These are phyloP conservation scores for Penicillium bovifimosum DNA, from an alignment of 495 filamentous ascomycete species.

Conservation along the genomic window DNA sequence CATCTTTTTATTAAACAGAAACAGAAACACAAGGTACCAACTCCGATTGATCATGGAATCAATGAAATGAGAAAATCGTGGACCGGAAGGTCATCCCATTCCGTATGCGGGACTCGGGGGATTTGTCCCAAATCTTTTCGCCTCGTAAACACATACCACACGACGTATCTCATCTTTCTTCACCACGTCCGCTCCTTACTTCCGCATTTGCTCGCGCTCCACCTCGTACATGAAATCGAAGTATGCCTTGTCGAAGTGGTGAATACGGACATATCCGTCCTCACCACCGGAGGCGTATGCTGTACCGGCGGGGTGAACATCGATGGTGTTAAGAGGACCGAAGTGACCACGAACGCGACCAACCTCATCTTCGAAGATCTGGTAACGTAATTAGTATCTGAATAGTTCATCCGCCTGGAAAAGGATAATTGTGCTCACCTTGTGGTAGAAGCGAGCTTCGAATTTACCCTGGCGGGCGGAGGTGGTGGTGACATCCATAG, in stretches of 20 bases:
- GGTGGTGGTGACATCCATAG: constrained; percentile 98
- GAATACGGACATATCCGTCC: constrained; percentile 96
- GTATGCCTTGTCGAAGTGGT: constrained; percentile 97
- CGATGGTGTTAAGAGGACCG: constrained; percentile 86
- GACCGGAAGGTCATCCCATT: constrained; percentile 35
- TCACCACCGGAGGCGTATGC: constrained; percentile 93
- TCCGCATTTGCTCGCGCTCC: constrained; percentile 61
- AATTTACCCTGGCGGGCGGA: constrained; percentile 93
- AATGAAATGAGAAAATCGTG: constrained; percentile 39
- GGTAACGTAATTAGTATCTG: background rate
- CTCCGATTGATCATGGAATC: constrained; percentile 46
- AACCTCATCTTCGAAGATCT: constrained; percentile 92
- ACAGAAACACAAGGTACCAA: constrained; percentile 39
- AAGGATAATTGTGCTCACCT: constrained; percentile 36
- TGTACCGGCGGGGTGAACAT: constrained; percentile 81
- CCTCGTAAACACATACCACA: constrained; percentile 44
- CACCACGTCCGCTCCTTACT: constrained; percentile 25
- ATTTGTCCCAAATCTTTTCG: constrained; percentile 26
- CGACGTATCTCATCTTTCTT: constrained; percentile 24
- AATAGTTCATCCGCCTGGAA: no score
- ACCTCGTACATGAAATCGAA: constrained; percentile 99
- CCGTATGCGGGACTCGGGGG: constrained; percentile 28
- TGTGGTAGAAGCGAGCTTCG: constrained; percentile 98
- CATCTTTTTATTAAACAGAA: constrained; percentile 40
- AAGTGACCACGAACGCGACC: constrained; percentile 95